Conservation (phyloP, 2,329 filamentous ascomycete genomes). For the Arachnopeziza araneosa region DNA sequence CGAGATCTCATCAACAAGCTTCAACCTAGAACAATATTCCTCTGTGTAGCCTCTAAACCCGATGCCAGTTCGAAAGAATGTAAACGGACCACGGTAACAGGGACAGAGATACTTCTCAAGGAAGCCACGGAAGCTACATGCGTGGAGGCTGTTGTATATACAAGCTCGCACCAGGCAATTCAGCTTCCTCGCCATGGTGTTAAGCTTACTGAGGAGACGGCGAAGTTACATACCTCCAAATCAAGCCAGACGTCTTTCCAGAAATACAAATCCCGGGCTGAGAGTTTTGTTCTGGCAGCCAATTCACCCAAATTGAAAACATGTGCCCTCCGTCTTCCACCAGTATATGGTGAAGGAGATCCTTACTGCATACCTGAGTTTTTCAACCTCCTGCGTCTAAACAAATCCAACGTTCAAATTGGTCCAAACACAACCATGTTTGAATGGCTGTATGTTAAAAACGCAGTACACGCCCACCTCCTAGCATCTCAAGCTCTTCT, state of each 20-base stretch:
- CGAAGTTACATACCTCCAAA: conserved; percentile 19
- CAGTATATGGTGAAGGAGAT: conserved; percentile 32
- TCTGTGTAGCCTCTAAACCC: background rate
- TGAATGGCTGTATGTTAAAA: conserved; percentile 6
- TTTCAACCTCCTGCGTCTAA: conserved; percentile 3
- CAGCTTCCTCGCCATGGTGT: conserved; percentile 21
- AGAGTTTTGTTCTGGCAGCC: conserved; percentile 27
- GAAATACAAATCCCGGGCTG: conserved; percentile 32
- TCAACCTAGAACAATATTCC: background rate
- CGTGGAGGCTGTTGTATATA: conserved; percentile 31
- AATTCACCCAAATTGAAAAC: conserved; percentile 27
- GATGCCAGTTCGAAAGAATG: background rate
- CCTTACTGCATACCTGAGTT: conserved; percentile 3
- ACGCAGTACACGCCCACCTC: conserved; percentile 1
- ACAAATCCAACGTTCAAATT: conserved; percentile 7
- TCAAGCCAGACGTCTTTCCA: conserved; percentile 22
- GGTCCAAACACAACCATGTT: conserved; percentile 5
- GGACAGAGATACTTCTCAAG: background rate
- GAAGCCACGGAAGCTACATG: background rate
- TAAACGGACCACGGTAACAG: background rate
- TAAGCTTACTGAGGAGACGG: conserved; percentile 22
- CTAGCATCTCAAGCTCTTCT: background rate
- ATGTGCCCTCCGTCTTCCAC: conserved; percentile 23
- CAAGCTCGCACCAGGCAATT: conserved; percentile 26
- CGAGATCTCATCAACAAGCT: background rate